Base-by-base conservation (phyloP, 106 monocot genomes). In the Amphibolis antarctica region DNA sequence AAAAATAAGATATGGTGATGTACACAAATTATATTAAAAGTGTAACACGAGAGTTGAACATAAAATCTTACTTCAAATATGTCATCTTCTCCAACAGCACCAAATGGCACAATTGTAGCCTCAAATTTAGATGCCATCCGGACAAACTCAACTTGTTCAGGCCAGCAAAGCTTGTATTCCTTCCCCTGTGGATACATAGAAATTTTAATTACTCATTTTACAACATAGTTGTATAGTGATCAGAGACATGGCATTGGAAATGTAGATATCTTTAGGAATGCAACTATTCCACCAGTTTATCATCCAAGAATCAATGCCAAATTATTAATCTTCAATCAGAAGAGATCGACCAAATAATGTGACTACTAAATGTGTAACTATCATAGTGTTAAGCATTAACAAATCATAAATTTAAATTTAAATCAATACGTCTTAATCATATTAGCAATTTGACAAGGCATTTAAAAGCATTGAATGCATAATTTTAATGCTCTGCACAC, bases 41-140 rank as follows among this genome's bases (percentile, higher is more conserved):
- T 0, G 11, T 10, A 26, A 25, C 9, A 28, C 1, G 28, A 5
- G 9, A 24, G 13, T 1, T 27, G 12, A 56, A 28, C 24, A 28
- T 56, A n/a, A 20, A 23, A 62, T 11, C 73, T 81, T 78, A 85
- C 85, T 60, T 85, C 68, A 28, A 20, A 42, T 0, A 81, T 1
- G 67, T 86, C 85, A 72, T 85, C 85, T 70, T 81, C 85, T 67
- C 83, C 79, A 44, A 83, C 83, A 69, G 55, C 63, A 67, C 72
- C 83, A 73, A 88, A 88, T 22, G 83, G 83, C 18, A 80, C 50
- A 42, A 83, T 88, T 59, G 68, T 83, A 30, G 80, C 75, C 17
- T 74, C 79, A 78, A 78, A 80, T n/a, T 60, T 53, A 22, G 78
- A 68, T 28, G 75, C 75, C 78, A 80, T 76, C 46, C 83, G 77